phyloP scores from a whole-genome alignment of 2,329 filamentous ascomycete species.

The Sphaerulina musiva region DNA sequence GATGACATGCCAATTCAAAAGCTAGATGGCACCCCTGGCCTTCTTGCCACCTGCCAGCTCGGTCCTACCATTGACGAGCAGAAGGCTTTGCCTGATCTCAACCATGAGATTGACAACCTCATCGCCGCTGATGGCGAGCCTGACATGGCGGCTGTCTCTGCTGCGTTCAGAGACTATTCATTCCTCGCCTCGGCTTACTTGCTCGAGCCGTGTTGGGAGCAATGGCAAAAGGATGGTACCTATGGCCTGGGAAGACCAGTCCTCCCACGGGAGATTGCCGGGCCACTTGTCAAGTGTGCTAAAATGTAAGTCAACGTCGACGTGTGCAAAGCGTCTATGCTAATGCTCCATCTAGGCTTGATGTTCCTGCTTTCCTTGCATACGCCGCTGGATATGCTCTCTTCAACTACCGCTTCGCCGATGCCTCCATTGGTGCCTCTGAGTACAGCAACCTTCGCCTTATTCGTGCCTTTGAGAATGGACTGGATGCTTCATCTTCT shows the following conservation, averaged over 20 bases:
- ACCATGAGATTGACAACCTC: constrained; percentile 50
- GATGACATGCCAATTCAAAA: constrained; percentile 74
- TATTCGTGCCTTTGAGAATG: constrained; percentile 84
- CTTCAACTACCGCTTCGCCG: constrained; percentile 58
- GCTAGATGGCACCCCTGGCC: constrained; percentile 63
- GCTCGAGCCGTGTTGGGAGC: constrained; percentile 82
- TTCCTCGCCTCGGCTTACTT: constrained; percentile 86
- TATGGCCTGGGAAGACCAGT: constrained; percentile 73
- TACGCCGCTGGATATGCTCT: constrained; percentile 60
- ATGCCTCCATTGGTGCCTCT: constrained; percentile 47
- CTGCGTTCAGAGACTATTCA: constrained; percentile 83
- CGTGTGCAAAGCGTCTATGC: background rate
- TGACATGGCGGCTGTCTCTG: constrained; percentile 74
- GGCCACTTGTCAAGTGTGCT: constrained; percentile 75
- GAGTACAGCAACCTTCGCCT: constrained; percentile 63
- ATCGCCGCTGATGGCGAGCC: constrained; percentile 52
- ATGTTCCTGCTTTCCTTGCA: constrained; percentile 90
- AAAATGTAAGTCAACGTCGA: constrained; percentile 62
- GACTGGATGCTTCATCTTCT: constrained; percentile 76
- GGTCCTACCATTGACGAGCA: constrained; percentile 60
- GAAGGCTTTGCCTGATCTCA: constrained; percentile 69
- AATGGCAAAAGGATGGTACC: constrained; percentile 53
- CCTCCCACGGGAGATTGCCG: constrained; percentile 67
- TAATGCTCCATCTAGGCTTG: constrained; percentile 41
- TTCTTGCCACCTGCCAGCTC: constrained; percentile 67